Evolutionary conservation across 2,329 filamentous ascomycete species (phyloP).

Genomic region (Paecilomyces sp.): DNA sequence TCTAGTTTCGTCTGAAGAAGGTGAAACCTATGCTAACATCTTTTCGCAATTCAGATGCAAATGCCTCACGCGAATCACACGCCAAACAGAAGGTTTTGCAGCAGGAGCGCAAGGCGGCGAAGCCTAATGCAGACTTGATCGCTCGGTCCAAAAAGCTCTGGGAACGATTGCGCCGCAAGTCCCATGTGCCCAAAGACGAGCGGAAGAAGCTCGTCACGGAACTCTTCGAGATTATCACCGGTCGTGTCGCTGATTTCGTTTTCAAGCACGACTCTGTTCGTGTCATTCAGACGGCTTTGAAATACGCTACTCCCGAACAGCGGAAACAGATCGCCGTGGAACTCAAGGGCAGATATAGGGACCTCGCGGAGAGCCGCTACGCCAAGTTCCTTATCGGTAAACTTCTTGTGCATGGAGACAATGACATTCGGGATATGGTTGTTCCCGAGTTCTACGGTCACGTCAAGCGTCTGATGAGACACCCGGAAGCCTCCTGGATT

Average conservation of each 20-base stretch:
- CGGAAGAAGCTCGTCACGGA: slow-evolving; percentile 80
- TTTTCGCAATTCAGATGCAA: slow-evolving; percentile 41
- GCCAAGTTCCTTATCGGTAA: slow-evolving; percentile 97
- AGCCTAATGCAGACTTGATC: slow-evolving; percentile 86
- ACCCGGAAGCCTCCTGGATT: slow-evolving; percentile 95
- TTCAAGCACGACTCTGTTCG: slow-evolving; percentile 98
- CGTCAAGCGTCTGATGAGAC: slow-evolving; percentile 87
- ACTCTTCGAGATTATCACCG: slow-evolving; percentile 85
- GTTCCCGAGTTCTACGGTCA: slow-evolving; percentile 93
- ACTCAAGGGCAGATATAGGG: slow-evolving; percentile 73
- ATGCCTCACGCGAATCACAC: slow-evolving; percentile 76
- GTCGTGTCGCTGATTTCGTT: slow-evolving; percentile 87
- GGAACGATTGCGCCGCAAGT: slow-evolving; percentile 89
- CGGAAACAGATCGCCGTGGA: slow-evolving; percentile 80
- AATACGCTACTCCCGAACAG: slow-evolving; percentile 83
- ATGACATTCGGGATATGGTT: slow-evolving; percentile 78
- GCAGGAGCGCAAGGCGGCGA: slow-evolving; percentile 82
- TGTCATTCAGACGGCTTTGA: slow-evolving; percentile 92
- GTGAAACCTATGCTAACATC: slow-evolving; percentile 5
- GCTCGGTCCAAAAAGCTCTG: slow-evolving; percentile 91
- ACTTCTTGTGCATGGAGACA: slow-evolving; percentile 84
- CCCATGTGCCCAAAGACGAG: slow-evolving; percentile 84
- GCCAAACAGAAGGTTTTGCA: slow-evolving; percentile 85
- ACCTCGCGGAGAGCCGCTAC: slow-evolving; percentile 88
- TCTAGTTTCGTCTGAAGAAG: neutral